These are phyloP conservation scores for Ustilago xerochloae DNA, from an alignment of 1,284 basidiomycete species.

Conservation along the genomic window DNA sequence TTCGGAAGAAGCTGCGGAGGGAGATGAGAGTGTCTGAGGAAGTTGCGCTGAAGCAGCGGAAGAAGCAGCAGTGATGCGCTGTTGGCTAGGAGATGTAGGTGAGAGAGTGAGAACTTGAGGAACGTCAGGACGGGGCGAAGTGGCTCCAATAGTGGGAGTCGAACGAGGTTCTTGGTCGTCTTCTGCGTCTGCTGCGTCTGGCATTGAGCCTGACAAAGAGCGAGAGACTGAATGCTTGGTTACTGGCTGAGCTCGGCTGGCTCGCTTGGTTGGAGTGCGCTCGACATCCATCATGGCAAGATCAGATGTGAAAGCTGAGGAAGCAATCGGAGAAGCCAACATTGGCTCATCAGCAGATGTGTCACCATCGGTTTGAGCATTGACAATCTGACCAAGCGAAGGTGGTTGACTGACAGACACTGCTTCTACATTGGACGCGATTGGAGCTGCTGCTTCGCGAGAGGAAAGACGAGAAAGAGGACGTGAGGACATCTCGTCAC, in stretches of 20 bases:
- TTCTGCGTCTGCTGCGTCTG: neutral
- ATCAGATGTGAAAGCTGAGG: neutral
- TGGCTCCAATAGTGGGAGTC: constrained; percentile 15
- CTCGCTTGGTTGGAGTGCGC: constrained; percentile 41
- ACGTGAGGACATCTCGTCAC: constrained; percentile 3
- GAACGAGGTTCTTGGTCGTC: constrained; percentile 23
- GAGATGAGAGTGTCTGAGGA: constrained; percentile 9
- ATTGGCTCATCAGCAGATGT: constrained; percentile 13
- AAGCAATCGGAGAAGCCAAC: constrained; percentile 10
- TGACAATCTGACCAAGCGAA: neutral
- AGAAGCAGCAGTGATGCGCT: constrained; percentile 15
- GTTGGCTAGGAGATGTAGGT: constrained; percentile 27
- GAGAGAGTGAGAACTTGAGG: constrained; percentile 19
- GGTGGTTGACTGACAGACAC: neutral
- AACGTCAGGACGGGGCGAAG: constrained; percentile 5
- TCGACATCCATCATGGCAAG: constrained; percentile 18
- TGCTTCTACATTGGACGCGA: neutral
- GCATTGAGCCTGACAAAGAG: neutral
- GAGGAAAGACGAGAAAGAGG: constrained; percentile 22
- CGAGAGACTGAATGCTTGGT: neutral
- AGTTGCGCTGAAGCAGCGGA: constrained; percentile 16
- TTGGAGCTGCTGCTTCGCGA: neutral
- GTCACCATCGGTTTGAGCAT: neutral
- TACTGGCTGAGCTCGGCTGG: neutral
- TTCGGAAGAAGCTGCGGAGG: neutral